Conservation (phyloP, 139 green algal species). For the Chlorella sp. region DNA sequence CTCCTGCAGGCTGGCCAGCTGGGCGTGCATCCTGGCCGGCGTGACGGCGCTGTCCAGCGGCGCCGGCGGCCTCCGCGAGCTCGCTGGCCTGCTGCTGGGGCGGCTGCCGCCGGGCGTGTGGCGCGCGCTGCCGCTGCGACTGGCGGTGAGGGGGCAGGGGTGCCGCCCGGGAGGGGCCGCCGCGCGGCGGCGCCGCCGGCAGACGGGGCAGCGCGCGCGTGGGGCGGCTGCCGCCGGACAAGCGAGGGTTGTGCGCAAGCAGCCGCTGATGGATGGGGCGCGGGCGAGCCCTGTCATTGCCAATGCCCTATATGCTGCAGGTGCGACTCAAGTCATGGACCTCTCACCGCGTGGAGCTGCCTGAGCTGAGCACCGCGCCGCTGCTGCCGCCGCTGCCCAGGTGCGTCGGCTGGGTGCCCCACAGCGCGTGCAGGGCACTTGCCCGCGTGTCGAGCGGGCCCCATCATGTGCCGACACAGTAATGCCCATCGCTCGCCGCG, state of each 20-base stretch:
- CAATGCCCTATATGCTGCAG: neutral
- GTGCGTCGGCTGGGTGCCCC: too few species aligned
- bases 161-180: neutral
- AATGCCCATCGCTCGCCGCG: too few species aligned
- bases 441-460: too few species aligned
- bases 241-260: neutral
- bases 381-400: too few species aligned
- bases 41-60: slow-evolving; percentile 55
- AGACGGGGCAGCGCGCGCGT: neutral
- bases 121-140: slow-evolving; percentile 21
- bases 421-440: too few species aligned
- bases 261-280: neutral
- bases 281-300: neutral
- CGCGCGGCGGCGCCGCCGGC: too few species aligned
- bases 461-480: too few species aligned
- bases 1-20: slow-evolving; percentile 61
- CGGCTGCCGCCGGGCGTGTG: slow-evolving; percentile 13
- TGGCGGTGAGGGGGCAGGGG: neutral
- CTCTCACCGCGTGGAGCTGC: slow-evolving; percentile 22
- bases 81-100: slow-evolving; percentile 16
- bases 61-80: slow-evolving; percentile 10
- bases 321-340: slow-evolving; percentile 38
- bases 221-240: neutral
- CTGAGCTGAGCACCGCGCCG: too few species aligned
- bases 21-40: slow-evolving; percentile 57